Percentiles rank a stretch among this genome's conserved stretches.
These are phyloP conservation scores for Pelargonium citronellum DNA, from an alignment of 441 rosid genomes.

Conservation along the genomic window DNA sequence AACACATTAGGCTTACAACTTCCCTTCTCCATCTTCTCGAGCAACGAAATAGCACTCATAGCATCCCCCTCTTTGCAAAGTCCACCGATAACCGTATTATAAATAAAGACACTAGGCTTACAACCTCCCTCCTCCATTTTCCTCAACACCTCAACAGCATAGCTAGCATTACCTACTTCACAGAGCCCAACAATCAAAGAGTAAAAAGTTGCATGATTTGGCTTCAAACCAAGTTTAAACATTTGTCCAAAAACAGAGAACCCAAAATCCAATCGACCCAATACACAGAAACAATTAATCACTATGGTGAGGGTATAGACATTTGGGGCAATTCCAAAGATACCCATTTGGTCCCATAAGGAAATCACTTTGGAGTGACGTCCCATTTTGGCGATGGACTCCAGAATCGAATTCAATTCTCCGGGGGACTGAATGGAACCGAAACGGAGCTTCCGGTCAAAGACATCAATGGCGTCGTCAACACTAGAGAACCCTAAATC, in stretches of 20 bases:
- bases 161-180: neutral
- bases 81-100: neutral
- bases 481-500: no score
- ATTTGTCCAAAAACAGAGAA: neutral
- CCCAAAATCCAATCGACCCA: neutral
- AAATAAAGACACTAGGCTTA: neutral
- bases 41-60: neutral
- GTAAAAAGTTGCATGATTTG: neutral
- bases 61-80: neutral
- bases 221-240: neutral
- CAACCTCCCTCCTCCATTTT: neutral
- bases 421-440: no score
- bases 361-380: neutral
- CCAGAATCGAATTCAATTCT: no score
- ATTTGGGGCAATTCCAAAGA: neutral
- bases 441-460: no score
- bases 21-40: neutral
- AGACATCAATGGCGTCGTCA: no score
- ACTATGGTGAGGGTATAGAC: neutral
- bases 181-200: neutral
- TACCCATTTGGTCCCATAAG: slow-evolving; percentile 1
- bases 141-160: neutral
- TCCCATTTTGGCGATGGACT: neutral
- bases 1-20: neutral
- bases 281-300: neutral